Conservation (phyloP, 345 rosid genomes). For the Citrus inodora region DNA sequence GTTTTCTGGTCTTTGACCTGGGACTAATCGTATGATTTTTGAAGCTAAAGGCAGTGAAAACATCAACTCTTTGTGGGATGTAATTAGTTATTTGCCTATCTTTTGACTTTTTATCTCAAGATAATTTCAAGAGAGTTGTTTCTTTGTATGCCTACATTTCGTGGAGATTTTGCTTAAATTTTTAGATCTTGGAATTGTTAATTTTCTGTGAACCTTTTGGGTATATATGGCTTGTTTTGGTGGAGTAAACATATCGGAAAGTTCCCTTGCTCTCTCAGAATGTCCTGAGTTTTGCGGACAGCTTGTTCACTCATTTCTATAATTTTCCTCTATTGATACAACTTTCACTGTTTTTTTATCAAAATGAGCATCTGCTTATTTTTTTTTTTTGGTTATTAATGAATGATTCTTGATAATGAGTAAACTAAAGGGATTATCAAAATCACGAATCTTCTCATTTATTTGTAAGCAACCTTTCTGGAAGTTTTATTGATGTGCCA, state of each 20-base stretch:
- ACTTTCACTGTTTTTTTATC: not conserved
- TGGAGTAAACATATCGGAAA: not conserved
- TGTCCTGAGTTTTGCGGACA: not conserved
- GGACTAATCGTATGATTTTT: not conserved
- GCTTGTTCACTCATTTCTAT: not conserved
- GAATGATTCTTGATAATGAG: not conserved
- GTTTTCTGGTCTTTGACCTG: not conserved
- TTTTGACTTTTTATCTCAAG: not conserved
- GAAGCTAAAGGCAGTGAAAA: not conserved
- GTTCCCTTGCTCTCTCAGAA: not conserved
- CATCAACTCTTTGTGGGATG: not conserved
- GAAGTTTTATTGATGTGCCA: not conserved
- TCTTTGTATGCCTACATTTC: not conserved
- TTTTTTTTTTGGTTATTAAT: not conserved
- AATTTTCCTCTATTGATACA: not conserved
- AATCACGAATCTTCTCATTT: slow-evolving; percentile 9
- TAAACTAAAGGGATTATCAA: not conserved
- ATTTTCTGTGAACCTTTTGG: not conserved
- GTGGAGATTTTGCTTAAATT: not conserved
- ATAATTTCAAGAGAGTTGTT: not conserved
- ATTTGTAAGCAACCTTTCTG: not conserved
- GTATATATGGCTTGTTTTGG: not conserved
- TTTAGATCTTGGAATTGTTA: not conserved
- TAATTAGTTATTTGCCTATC: not conserved
- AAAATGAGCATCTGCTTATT: not conserved